Evolutionary conservation across 164 flowering plant species (phyloP).

Genomic region (Brasenia schreberi): DNA sequence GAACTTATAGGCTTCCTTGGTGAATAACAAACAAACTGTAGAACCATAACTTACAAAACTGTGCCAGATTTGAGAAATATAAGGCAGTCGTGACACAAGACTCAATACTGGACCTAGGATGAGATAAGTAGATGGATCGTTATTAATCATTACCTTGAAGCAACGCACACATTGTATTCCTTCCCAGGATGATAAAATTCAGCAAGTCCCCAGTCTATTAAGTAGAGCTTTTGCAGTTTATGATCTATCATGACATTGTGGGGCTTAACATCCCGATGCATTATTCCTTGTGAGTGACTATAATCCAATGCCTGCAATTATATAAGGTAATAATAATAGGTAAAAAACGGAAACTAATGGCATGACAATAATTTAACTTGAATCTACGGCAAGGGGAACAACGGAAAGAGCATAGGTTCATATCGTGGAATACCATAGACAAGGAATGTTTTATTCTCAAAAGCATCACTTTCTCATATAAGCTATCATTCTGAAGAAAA

Average conservation of each 20-base stretch:
- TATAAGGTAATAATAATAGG: neutral
- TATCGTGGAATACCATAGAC: too few species aligned
- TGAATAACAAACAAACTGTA: too few species aligned
- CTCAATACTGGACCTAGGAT: neutral
- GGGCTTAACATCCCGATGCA: slow-evolving; percentile 82
- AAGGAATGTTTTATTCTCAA: too few species aligned
- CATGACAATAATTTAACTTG: too few species aligned
- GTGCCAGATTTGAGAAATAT: neutral
- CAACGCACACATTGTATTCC: slow-evolving; percentile 75
- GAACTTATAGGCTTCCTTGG: too few species aligned
- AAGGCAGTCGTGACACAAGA: neutral
- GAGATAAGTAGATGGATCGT: neutral
- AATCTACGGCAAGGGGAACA: too few species aligned
- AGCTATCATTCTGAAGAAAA: too few species aligned
- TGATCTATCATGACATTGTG: slow-evolving; percentile 84
- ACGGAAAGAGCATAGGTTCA: too few species aligned
- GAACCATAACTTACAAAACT: neutral
- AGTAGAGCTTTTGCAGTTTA: slow-evolving; percentile 55
- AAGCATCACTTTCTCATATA: too few species aligned
- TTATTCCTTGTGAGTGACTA: slow-evolving; percentile 74
- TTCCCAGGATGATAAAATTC: slow-evolving; percentile 76
- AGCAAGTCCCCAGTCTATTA: slow-evolving; percentile 76
- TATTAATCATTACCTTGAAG: slow-evolving; percentile 38
- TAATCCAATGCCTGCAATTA: slow-evolving; percentile 52
- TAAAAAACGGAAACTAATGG: too few species aligned